A percentile compares a stretch with the other conserved stretches of the same genome.
phyloP scores from a whole-genome alignment of 2,329 filamentous ascomycete species.

The Verticillium zaregamsianum region DNA sequence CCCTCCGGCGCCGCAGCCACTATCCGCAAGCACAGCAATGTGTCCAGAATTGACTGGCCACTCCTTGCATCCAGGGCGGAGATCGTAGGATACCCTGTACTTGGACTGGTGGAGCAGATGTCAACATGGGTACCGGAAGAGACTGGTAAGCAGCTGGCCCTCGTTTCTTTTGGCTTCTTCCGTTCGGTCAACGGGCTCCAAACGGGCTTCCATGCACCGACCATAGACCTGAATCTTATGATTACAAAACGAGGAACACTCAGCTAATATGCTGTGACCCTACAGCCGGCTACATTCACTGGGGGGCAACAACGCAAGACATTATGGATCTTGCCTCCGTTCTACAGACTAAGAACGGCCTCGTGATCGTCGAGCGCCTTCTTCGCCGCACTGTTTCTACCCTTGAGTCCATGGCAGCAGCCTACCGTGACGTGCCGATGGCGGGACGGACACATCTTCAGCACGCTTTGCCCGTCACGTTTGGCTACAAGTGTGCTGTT shows the following conservation, averaged over 20 bases:
- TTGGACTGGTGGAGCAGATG: slow-evolving; percentile 45
- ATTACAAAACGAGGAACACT: too few relatives aligned
- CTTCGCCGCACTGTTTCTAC: slow-evolving; percentile 36
- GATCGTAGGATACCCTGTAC: slow-evolving; percentile 50
- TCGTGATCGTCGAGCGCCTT: slow-evolving; percentile 41
- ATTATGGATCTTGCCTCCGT: slow-evolving; percentile 53
- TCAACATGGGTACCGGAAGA: slow-evolving; percentile 28
- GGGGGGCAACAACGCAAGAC: slow-evolving; percentile 56
- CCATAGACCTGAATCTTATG: too few relatives aligned
- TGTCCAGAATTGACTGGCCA: slow-evolving; percentile 16
- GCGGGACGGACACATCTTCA: slow-evolving; percentile 54
- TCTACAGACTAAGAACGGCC: slow-evolving; percentile 46
- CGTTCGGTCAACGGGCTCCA: too few relatives aligned
- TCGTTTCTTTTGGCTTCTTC: background rate
- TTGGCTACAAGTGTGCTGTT: slow-evolving; percentile 54
- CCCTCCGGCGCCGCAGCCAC: slow-evolving; percentile 28
- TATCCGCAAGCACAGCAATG: slow-evolving; percentile 28
- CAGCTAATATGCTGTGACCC: background rate
- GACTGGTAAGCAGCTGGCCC: slow-evolving; percentile 15
- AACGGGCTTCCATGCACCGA: too few relatives aligned
- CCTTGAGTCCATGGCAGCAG: slow-evolving; percentile 35
- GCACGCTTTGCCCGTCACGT: slow-evolving; percentile 52
- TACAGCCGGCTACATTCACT: slow-evolving; percentile 42
- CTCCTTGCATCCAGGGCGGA: slow-evolving; percentile 43
- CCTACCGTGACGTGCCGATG: slow-evolving; percentile 50